Conservation (phyloP, 1,139 yeast species). For the Suhomyces wounanorum region DNA sequence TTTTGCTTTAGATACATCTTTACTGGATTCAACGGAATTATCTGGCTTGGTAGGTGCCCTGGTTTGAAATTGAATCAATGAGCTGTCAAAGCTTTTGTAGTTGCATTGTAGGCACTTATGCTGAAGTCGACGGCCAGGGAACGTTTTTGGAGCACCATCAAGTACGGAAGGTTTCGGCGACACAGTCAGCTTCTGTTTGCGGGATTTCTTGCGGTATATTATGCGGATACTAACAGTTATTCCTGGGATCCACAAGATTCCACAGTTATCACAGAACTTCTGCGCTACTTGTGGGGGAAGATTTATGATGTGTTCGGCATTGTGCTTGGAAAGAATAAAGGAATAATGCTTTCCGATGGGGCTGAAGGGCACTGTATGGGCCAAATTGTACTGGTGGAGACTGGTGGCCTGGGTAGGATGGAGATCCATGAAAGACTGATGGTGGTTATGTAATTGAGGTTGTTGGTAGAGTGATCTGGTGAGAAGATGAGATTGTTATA, state of each 20-base stretch:
- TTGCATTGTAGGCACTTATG: slow-evolving; percentile 36
- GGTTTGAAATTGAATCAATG: slow-evolving; percentile 13
- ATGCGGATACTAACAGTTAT: slow-evolving; percentile 37
- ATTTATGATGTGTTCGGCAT: slow-evolving; percentile 27
- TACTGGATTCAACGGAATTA: background rate
- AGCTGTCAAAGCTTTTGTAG: slow-evolving; percentile 14
- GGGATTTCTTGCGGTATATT: slow-evolving; percentile 17
- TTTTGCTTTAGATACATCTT: slow-evolving; percentile 20
- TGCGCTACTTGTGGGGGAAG: slow-evolving; percentile 28
- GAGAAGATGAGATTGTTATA: background rate
- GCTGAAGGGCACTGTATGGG: slow-evolving; percentile 29
- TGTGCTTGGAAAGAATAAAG: slow-evolving; percentile 24
- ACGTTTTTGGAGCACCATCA: background rate
- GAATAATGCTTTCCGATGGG: slow-evolving; percentile 33
- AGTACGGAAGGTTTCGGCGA: background rate
- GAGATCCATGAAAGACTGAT: slow-evolving; percentile 4
- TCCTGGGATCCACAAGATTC: slow-evolving; percentile 48
- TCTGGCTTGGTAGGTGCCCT: background rate
- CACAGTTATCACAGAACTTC: slow-evolving; percentile 51
- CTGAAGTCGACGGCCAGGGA: slow-evolving; percentile 21
- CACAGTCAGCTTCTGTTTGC: slow-evolving; percentile 13
- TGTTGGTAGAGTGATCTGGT: background rate
- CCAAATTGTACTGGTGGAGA: slow-evolving; percentile 33
- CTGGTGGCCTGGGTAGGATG: slow-evolving; percentile 15
- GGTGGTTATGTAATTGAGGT: background rate